These are phyloP conservation scores for Talaromyces marneffei DNA, from an alignment of 2,329 filamentous ascomycete genomes.

Conservation along the genomic window DNA sequence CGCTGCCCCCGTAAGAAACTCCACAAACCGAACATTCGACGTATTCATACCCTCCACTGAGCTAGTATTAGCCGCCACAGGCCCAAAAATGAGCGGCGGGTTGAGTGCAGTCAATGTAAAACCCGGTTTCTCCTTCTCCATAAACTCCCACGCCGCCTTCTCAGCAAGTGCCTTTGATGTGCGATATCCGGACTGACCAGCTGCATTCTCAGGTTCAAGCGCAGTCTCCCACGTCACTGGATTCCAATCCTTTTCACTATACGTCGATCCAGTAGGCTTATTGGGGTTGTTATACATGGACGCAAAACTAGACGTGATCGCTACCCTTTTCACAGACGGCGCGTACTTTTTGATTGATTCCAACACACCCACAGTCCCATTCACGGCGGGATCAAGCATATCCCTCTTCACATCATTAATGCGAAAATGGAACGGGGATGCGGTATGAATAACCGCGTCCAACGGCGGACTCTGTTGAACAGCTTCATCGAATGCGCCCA, in stretches of 20 bases:
- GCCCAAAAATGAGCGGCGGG: slow-evolving; percentile 43
- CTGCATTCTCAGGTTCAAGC: slow-evolving; percentile 15
- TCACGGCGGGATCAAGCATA: slow-evolving; percentile 23
- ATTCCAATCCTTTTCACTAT: slow-evolving; percentile 48
- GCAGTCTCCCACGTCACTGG: slow-evolving; percentile 43
- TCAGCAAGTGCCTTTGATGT: slow-evolving; percentile 47
- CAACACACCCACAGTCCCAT: slow-evolving; percentile 24
- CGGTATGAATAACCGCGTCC: slow-evolving; percentile 33
- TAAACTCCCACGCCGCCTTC: slow-evolving; percentile 24
- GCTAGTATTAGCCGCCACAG: slow-evolving; percentile 16
- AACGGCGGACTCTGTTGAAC: slow-evolving; percentile 19
- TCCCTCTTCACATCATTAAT: slow-evolving; percentile 24
- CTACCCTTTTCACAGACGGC: slow-evolving; percentile 34
- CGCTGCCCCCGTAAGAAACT: slow-evolving; percentile 19
- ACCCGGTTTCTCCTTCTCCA: slow-evolving; percentile 18
- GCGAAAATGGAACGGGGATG: slow-evolving; percentile 20
- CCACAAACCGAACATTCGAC: slow-evolving; percentile 28
- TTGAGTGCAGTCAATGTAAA: slow-evolving; percentile 39
- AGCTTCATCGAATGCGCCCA: slow-evolving; percentile 29
- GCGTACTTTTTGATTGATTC: slow-evolving; percentile 18
- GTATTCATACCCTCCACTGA: slow-evolving; percentile 32
- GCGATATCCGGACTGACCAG: slow-evolving; percentile 31
- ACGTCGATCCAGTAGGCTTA: slow-evolving; percentile 27
- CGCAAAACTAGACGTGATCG: slow-evolving; percentile 51
- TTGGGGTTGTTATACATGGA: slow-evolving; percentile 40